Evolutionary conservation across 805 yeast genomes (phyloP).

Genomic region (Saccharomycopsis microspora): DNA sequence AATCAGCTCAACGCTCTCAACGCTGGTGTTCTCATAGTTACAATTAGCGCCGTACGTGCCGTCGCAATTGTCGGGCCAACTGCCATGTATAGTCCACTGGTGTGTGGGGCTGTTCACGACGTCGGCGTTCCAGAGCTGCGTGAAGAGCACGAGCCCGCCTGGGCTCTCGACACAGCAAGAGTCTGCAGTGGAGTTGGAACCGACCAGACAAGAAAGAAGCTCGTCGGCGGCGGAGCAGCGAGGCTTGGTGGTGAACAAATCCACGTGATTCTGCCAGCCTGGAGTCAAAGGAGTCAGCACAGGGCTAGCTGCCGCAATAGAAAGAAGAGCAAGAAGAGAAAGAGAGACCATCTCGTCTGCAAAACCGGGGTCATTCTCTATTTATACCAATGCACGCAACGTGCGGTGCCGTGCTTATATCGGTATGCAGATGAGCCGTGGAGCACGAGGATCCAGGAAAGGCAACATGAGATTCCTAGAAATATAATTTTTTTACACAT

Average conservation of each 20-base stretch:
- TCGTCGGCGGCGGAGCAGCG: slow-evolving; percentile 6
- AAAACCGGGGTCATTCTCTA: too few species aligned
- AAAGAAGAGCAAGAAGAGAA: background rate
- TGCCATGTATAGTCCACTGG: slow-evolving; percentile 70
- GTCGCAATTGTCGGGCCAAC: slow-evolving; percentile 84
- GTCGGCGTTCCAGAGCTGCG: slow-evolving; percentile 88
- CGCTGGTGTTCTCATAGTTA: slow-evolving; percentile 28
- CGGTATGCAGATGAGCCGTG: too few species aligned
- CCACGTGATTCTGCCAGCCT: slow-evolving; percentile 13
- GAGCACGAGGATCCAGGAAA: too few species aligned
- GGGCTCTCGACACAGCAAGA: slow-evolving; percentile 80
- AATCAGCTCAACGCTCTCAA: slow-evolving; percentile 24
- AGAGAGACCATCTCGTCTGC: too few species aligned
- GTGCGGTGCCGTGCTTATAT: too few species aligned
- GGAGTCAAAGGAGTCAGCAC: slow-evolving; percentile 14
- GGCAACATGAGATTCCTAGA: too few species aligned
- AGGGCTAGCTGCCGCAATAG: slow-evolving; percentile 9
- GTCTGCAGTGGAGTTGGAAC: slow-evolving; percentile 38
- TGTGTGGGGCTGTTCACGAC: slow-evolving; percentile 66
- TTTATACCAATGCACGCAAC: too few species aligned
- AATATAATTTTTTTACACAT: too few species aligned
- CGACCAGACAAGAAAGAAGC: slow-evolving; percentile 8
- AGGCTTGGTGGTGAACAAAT: slow-evolving; percentile 14
- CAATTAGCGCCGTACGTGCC: slow-evolving; percentile 79
- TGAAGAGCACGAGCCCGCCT: slow-evolving; percentile 72